phyloP scores from a whole-genome alignment of 2,329 filamentous ascomycete genomes.

The Botryosphaeria dothidea region DNA sequence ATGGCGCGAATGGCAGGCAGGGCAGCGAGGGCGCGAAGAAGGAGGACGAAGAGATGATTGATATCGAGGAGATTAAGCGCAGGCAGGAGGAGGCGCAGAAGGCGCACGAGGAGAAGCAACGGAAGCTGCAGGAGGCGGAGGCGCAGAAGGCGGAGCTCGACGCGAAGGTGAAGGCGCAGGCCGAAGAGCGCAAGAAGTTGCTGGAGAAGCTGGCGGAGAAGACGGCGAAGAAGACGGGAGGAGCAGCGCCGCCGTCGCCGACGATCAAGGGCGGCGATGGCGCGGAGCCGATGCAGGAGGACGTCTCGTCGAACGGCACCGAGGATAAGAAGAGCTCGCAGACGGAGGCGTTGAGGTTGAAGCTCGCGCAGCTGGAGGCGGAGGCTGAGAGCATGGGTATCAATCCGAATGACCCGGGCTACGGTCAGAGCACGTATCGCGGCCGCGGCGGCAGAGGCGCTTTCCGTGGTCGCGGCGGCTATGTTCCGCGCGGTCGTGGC shows the following conservation, averaged over 20 bases:
- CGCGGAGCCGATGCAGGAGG: constrained; percentile 20
- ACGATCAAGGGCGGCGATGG: constrained; percentile 23
- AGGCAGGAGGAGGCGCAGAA: constrained; percentile 74
- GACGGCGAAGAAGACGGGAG: background rate
- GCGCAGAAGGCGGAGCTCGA: constrained; percentile 65
- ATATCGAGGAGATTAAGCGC: constrained; percentile 68
- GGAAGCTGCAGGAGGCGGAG: constrained; percentile 64
- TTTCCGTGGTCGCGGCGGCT: constrained; percentile 44
- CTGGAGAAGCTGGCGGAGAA: constrained; percentile 55
- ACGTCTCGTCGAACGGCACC: constrained; percentile 20
- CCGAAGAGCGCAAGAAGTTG: constrained; percentile 64
- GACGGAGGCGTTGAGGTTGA: constrained; percentile 68
- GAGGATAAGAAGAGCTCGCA: constrained; percentile 44
- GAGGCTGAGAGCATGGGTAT: constrained; percentile 71
- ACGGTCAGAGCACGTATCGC: constrained; percentile 25
- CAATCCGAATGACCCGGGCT: constrained; percentile 54
- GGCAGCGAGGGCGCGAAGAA: constrained; percentile 22
- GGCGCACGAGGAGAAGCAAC: constrained; percentile 64
- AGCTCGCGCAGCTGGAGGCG: constrained; percentile 70
- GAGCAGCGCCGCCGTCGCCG: background rate
- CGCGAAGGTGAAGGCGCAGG: constrained; percentile 62
- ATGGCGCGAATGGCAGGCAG: constrained; percentile 13
- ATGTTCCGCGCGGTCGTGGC: constrained; percentile 34
- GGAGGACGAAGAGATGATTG: constrained; percentile 56
- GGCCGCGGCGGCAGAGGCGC: constrained; percentile 29